Evolutionary conservation across 2,329 filamentous ascomycete genomes (phyloP).

Genomic region (Pleomassaria siparia): DNA sequence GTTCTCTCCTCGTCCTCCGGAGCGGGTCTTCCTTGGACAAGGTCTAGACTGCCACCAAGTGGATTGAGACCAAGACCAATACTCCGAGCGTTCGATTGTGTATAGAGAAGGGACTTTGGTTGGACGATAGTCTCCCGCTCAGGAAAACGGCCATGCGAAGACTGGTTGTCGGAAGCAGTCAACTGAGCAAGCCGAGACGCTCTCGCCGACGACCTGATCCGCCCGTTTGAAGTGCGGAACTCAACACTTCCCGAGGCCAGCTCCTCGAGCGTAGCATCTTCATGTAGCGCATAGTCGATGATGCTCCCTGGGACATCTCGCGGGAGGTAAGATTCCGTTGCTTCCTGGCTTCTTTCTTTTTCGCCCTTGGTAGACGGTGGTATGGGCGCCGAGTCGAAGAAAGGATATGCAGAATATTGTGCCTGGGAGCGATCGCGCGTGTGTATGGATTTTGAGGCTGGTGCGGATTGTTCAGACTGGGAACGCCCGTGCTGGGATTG

Average conservation of each 20-base stretch:
- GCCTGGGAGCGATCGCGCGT: slow-evolving; percentile 23
- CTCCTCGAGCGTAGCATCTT: slow-evolving; percentile 21
- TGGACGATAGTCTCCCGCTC: not conserved
- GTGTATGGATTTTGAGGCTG: no score
- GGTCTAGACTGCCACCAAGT: not conserved
- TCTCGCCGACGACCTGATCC: slow-evolving; percentile 7
- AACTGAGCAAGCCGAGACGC: slow-evolving; percentile 8
- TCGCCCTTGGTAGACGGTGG: slow-evolving; percentile 1
- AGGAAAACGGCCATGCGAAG: not conserved
- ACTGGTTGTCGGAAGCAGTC: not conserved
- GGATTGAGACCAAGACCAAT: slow-evolving; percentile 1
- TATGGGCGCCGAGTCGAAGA: slow-evolving; percentile 21
- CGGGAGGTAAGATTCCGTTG: slow-evolving; percentile 9
- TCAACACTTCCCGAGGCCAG: slow-evolving; percentile 21
- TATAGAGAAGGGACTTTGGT: not conserved
- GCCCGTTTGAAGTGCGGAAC: slow-evolving; percentile 14
- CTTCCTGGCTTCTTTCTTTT: slow-evolving; percentile 1
- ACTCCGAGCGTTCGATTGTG: not conserved
- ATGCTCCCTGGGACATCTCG: slow-evolving; percentile 25
- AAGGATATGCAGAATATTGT: slow-evolving; percentile 33
- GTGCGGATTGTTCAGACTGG: slow-evolving; percentile 23
- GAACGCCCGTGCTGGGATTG: slow-evolving; percentile 16
- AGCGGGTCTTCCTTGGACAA: slow-evolving; percentile 4
- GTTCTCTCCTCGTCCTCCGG: slow-evolving; percentile 13
- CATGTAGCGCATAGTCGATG: slow-evolving; percentile 20